Base-by-base conservation (phyloP, 768 basidiomycete species). In the Porphyrellus cyaneotinctus region DNA sequence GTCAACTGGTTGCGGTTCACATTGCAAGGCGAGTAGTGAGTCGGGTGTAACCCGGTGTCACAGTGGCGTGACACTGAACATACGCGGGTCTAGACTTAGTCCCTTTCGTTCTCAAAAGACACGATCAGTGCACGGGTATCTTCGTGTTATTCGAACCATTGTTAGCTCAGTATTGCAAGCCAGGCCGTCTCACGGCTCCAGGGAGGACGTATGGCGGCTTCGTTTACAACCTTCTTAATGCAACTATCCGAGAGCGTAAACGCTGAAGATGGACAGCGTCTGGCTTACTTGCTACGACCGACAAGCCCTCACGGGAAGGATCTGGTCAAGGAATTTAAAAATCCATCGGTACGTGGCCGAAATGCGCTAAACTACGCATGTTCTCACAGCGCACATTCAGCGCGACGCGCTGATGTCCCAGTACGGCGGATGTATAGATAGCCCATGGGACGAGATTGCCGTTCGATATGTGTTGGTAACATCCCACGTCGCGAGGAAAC, bases 401-500 rank as follows among this genome's bases (percentile, higher is more conserved):
- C 64, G 60, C 20, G 63, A 63, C 36, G 12, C 44, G 31, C 45
- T 63, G 18, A 63, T 46, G 39, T 52, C 47, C 11, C 49, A 59
- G 20, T 71, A 85, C 61, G 77, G 83, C 60, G 86, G 82, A 11
- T 78, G 77, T 49, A 80, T 92, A 64, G 76, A 80, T 50, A 72
- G 69, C 43, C 91, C 91, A 7, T 94, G 91, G 89, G 89, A 91
- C 56, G 91, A 92, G 47, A 86, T 94, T 59, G 83, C 87, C 9
- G 81, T 91, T 44, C 85, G 88, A 64, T 92, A 92, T 66, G 82
- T 91, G 17, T 71, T 91, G 59, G 83, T 85, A 22, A 84, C 87
- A 54, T 78, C 80, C 28, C 80, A 88, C 67, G 78, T 85, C 35
- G 84, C 83, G 36, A 85, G 82, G 60, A 79, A 82, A 61, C 76